phyloP scores from a whole-genome alignment of 371 early-diverging fungal genomes.

The Lichtheimia ramosa region DNA sequence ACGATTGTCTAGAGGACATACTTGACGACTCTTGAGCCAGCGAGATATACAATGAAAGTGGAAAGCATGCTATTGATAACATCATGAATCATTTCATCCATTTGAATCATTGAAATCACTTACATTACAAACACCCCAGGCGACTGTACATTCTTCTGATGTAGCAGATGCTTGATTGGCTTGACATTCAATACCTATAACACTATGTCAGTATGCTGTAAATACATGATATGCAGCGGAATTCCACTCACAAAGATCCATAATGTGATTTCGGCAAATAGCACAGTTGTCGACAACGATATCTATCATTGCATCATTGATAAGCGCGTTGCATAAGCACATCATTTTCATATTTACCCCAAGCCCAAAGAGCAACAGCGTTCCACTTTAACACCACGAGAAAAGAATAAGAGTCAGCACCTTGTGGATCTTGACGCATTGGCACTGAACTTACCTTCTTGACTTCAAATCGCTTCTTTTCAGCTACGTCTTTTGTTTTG shows the following conservation, averaged over 20 bases:
- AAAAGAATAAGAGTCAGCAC: conserved; percentile 1
- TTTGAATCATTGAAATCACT: conserved; percentile 17
- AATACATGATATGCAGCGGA: background rate
- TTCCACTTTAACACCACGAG: conserved; percentile 84
- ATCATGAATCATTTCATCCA: background rate
- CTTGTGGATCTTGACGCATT: background rate
- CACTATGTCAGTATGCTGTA: background rate
- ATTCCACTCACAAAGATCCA: conserved; percentile 93
- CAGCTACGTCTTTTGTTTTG: conserved; percentile 58
- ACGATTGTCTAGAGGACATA: conserved; percentile 99
- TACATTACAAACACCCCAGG: conserved; percentile 99
- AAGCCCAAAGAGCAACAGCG: conserved; percentile 97
- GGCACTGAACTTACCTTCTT: conserved; percentile 79
- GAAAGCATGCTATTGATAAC: conserved; percentile 89
- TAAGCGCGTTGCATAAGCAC: background rate
- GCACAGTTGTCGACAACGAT: conserved; percentile 99
- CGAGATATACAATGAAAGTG: conserved; percentile 99
- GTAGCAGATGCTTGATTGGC: conserved; percentile 95
- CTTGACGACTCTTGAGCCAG: conserved; percentile 98
- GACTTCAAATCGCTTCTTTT: conserved; percentile 91
- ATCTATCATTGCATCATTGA: conserved; percentile 77
- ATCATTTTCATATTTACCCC: conserved; percentile 68
- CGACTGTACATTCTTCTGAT: conserved; percentile 95
- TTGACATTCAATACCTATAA: conserved; percentile 92
- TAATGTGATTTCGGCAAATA: conserved; percentile 99